Evolutionary conservation across 176 grass and related monocot genomes (phyloP).

Genomic region (Avena atlantica): DNA sequence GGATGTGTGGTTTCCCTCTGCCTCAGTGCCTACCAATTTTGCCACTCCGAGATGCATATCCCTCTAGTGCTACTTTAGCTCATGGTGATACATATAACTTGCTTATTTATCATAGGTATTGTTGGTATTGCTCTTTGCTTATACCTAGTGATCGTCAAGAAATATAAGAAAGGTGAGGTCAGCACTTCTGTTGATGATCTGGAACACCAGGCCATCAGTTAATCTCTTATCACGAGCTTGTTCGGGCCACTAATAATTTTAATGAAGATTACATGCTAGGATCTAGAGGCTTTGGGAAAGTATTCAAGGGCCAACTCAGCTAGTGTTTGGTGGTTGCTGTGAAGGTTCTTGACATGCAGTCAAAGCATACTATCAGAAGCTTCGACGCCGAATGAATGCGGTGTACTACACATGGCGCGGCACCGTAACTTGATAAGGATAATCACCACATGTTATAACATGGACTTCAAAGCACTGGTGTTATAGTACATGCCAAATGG

Average conservation of each 20-base stretch:
- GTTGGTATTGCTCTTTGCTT: background rate
- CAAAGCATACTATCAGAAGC: background rate
- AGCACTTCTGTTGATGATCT: background rate
- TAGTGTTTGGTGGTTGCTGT: background rate
- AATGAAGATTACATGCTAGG: background rate
- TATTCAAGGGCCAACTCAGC: slow-evolving; percentile 4
- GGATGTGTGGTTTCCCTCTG: slow-evolving; percentile 79
- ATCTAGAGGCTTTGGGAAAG: background rate
- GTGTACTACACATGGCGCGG: slow-evolving; percentile 3
- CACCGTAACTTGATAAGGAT: slow-evolving; percentile 1
- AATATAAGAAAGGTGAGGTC: background rate
- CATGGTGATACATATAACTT: no score
- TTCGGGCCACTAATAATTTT: background rate
- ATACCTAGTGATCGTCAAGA: background rate
- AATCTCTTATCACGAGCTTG: background rate
- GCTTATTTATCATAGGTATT: background rate
- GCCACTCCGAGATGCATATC: background rate
- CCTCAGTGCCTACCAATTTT: background rate
- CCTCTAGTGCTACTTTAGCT: no score
- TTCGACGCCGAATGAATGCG: background rate
- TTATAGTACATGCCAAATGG: slow-evolving; percentile 18
- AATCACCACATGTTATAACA: background rate
- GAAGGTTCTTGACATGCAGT: slow-evolving; percentile 1
- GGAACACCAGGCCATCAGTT: background rate
- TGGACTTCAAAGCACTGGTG: background rate